Base-by-base conservation (phyloP, 495 filamentous ascomycete species). In the Ramalina peruviana region DNA sequence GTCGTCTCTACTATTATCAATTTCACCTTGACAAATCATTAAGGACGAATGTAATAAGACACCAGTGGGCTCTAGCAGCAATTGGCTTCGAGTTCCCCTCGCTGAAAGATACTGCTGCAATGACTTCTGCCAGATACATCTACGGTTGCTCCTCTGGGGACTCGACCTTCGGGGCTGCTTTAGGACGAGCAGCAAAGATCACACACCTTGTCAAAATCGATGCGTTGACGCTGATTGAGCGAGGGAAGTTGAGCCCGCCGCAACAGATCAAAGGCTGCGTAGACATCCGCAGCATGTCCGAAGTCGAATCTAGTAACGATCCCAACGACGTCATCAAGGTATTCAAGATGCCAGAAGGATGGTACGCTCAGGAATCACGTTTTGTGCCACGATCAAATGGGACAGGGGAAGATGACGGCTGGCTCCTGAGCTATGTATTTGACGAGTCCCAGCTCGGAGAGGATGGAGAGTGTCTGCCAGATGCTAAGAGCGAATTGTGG, bases 131-230 rank as follows among this genome's bases (percentile, higher is more conserved):
- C 82, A 54, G 83, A 79, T 39, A 79, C 74, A 54, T 93, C 84
- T 65, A 85, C 81, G 11, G 84, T 77, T 16, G 83, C 82, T 23
- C 88, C 86, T 66, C 88, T 84, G 54, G 62, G 82, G 27, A 88
- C 83, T 12, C 59, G 2, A 64, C 65, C 7, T 81, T 78, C 51
- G 68, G 70, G 41, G 60, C 68, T 19, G 71, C 69, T 2, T 66
- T 76, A 1, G 75, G 76, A 36, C 70, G 68, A 21, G 70, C 75
- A 4, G 71, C 70, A 16, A 82, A 82, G 58, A 80, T 82, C 43
- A 76, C 80, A 45, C 71, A 69, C 33, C 55, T 82, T 6, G 72
- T 75, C 25, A 83, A 83, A 52, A 60, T 80, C 11, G 70, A 82
- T 53, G 66, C 66, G 13, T 42, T 56, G 15, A 60, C 58, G 2